These are phyloP conservation scores for Colletotrichum aenigma DNA, from an alignment of 2,329 filamentous ascomycete genomes.

Conservation along the genomic window DNA sequence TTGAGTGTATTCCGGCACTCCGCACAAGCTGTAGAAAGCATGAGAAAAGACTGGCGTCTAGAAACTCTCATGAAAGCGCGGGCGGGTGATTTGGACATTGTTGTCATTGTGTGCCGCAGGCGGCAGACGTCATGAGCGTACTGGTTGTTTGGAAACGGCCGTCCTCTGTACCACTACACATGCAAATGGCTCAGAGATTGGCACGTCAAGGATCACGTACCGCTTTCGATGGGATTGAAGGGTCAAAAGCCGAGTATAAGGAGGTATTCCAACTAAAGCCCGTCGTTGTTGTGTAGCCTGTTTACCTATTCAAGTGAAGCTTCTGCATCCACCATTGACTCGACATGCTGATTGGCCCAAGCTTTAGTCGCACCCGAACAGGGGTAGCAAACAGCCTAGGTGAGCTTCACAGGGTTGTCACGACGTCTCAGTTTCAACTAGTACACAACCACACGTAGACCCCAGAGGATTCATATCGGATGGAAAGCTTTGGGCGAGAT, in stretches of 20 bases:
- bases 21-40: neutral
- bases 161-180: neutral
- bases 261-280: neutral
- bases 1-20: neutral
- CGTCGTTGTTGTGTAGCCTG: neutral
- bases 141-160: neutral
- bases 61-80: neutral
- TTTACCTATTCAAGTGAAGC: neutral
- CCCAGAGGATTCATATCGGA: neutral
- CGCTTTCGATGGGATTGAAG: neutral
- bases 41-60: neutral
- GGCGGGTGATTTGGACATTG: neutral
- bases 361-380: neutral
- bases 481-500: neutral
- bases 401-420: neutral
- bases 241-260: neutral
- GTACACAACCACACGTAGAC: neutral
- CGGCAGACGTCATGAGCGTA: neutral
- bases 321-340: neutral
- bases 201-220: neutral
- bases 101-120: neutral
- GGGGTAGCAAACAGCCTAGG: neutral
- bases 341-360: conserved; percentile 2
- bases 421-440: neutral
- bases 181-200: neutral